These are phyloP conservation scores for Ustilago lituana DNA, from an alignment of 1,284 basidiomycete species.

Conservation along the genomic window DNA sequence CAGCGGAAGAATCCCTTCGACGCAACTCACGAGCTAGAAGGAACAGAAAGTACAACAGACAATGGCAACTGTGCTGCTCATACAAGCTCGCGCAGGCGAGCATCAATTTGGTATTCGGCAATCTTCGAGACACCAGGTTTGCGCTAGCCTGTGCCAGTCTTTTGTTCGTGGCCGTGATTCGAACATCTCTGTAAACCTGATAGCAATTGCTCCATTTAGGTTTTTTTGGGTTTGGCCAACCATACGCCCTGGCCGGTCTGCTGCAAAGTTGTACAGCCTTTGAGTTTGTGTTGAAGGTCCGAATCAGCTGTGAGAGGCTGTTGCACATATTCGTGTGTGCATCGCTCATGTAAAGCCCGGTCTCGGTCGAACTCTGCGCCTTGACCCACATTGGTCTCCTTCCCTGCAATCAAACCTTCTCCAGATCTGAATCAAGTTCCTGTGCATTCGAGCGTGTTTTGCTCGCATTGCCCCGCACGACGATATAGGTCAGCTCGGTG, in stretches of 20 bases:
- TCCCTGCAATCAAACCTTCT: neutral
- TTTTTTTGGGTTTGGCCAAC: neutral
- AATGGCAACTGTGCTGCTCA: no score
- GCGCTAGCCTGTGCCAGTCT: neutral
- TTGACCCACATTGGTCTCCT: neutral
- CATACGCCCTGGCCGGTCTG: neutral
- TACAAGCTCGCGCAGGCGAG: no score
- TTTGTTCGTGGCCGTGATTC: neutral
- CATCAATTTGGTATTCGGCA: conserved; percentile 2
- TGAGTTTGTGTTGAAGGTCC: conserved; percentile 5
- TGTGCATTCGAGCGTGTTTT: neutral
- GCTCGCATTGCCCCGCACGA: neutral
- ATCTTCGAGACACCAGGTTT: no score
- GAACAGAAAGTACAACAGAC: no score
- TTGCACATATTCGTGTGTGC: conserved; percentile 3
- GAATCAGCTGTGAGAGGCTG: neutral
- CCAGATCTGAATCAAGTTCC: neutral
- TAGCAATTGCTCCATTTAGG: no score
- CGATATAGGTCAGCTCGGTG: neutral
- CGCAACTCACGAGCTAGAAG: no score
- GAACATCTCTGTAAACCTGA: no score
- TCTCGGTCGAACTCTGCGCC: conserved; percentile 10
- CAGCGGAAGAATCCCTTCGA: no score
- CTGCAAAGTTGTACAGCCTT: neutral
- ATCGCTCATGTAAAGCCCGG: neutral